These are phyloP conservation scores for Lodderomyces oxycetoniae DNA, from an alignment of 1,139 yeast genomes.

Conservation along the genomic window DNA sequence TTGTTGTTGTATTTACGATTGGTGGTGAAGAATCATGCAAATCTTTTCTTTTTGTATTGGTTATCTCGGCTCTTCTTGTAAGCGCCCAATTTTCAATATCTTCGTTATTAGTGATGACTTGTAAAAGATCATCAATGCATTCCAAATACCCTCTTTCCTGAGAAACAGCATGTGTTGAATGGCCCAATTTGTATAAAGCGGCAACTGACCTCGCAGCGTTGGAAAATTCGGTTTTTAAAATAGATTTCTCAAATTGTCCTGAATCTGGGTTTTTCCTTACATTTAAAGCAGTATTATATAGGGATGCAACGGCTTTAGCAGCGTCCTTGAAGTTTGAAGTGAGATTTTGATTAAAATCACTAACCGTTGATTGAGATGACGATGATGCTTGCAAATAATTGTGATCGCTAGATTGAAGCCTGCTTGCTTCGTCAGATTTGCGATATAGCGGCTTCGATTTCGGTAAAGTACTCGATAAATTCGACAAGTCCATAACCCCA, in stretches of 20 bases:
- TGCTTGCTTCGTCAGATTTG: neutral
- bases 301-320: conserved; percentile 41
- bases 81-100: conserved; percentile 54
- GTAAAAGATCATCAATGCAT: conserved; percentile 51
- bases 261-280: conserved; percentile 27
- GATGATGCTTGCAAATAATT: conserved; percentile 3
- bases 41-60: conserved; percentile 3
- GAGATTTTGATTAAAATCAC: conserved; percentile 34
- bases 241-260: conserved; percentile 29
- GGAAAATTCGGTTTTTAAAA: conserved; percentile 50
- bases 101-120: conserved; percentile 42
- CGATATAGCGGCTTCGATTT: conserved; percentile 6
- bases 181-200: conserved; percentile 51
- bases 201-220: conserved; percentile 65
- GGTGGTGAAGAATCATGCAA: neutral
- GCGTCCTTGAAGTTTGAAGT: conserved; percentile 42
- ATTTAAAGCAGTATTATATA: conserved; percentile 30
- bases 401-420: neutral
- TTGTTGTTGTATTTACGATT: neutral
- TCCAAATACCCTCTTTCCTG: conserved; percentile 52
- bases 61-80: conserved; percentile 27
- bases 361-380: conserved; percentile 1
- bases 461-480: conserved; percentile 12
- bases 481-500: conserved; percentile 12
- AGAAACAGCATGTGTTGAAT: conserved; percentile 38